These are phyloP conservation scores for Closterium sp. DNA, from an alignment of 139 green algal species.

Conservation along the genomic window DNA sequence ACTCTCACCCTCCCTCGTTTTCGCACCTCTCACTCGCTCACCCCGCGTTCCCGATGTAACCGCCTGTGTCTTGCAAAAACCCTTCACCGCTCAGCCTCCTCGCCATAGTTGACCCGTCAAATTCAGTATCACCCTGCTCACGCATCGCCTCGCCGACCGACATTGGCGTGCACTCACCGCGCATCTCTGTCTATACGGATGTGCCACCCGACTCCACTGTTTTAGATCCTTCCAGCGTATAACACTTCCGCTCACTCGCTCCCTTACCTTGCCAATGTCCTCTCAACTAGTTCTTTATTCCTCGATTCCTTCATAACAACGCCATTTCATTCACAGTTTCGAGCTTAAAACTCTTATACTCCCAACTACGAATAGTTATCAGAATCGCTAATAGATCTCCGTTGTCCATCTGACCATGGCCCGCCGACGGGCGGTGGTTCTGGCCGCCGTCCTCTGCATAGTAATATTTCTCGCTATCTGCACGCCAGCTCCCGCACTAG, in stretches of 20 bases:
- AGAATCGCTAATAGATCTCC: not conserved
- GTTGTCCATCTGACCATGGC: not conserved
- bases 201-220: too few relatives aligned
- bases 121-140: not conserved
- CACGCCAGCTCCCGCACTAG: not conserved
- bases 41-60: too few relatives aligned
- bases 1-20: not conserved
- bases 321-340: too few relatives aligned
- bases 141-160: not conserved
- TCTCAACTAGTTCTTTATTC: too few relatives aligned
- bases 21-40: not conserved
- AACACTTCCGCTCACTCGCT: too few relatives aligned
- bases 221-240: too few relatives aligned
- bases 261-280: too few relatives aligned
- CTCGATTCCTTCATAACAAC: too few relatives aligned
- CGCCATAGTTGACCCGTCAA: not conserved
- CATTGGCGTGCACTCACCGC: not conserved
- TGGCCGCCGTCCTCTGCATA: not conserved
- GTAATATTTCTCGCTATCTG: not conserved
- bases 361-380: too few relatives aligned
- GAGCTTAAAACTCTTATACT: too few relatives aligned
- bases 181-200: too few relatives aligned
- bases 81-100: not conserved
- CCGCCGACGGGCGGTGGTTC: not conserved
- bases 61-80: too few relatives aligned